These are phyloP conservation scores for Agroathelia rolfsii DNA, from an alignment of 1,284 basidiomycete species.

Conservation along the genomic window DNA sequence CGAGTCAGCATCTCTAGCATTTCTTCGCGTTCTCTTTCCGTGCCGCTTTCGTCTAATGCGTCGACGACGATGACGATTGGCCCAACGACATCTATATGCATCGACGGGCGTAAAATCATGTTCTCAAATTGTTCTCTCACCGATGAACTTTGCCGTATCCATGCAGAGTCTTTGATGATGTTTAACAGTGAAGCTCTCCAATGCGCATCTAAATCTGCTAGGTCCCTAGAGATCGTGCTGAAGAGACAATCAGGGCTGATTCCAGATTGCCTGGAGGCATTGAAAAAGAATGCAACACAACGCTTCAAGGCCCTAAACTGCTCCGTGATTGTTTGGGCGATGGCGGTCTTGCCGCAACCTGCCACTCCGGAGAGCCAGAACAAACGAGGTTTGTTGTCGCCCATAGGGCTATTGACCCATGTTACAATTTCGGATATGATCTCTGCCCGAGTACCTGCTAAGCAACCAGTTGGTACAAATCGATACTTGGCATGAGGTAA, in stretches of 20 bases:
- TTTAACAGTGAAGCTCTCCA: slow-evolving; percentile 5
- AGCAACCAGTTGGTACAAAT: slow-evolving; percentile 5
- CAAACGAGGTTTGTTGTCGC: slow-evolving; percentile 7
- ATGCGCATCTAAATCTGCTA: slow-evolving; percentile 10
- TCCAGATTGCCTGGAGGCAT: slow-evolving; percentile 9
- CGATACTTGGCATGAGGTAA: slow-evolving; percentile 12
- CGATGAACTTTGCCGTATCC: slow-evolving; percentile 1
- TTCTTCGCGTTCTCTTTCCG: neutral
- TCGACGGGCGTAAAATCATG: slow-evolving; percentile 10
- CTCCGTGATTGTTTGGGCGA: slow-evolving; percentile 13
- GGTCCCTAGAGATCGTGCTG: slow-evolving; percentile 14
- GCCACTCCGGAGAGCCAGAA: slow-evolving; percentile 12
- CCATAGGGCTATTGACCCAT: slow-evolving; percentile 12
- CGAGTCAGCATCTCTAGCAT: slow-evolving; percentile 5
- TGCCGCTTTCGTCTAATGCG: slow-evolving; percentile 13
- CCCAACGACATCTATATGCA: slow-evolving; percentile 6
- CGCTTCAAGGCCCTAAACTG: slow-evolving; percentile 7
- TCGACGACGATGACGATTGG: slow-evolving; percentile 15
- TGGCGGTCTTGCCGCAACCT: slow-evolving; percentile 15
- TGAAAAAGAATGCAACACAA: slow-evolving; percentile 21
- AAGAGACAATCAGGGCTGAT: slow-evolving; percentile 9
- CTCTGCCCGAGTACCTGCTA: slow-evolving; percentile 7
- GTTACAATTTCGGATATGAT: slow-evolving; percentile 12
- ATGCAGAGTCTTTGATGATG: slow-evolving; percentile 3
- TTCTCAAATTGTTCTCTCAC: slow-evolving; percentile 10